These are phyloP conservation scores for Yarrowia hollandica DNA, from an alignment of 805 yeast genomes.

Conservation along the genomic window DNA sequence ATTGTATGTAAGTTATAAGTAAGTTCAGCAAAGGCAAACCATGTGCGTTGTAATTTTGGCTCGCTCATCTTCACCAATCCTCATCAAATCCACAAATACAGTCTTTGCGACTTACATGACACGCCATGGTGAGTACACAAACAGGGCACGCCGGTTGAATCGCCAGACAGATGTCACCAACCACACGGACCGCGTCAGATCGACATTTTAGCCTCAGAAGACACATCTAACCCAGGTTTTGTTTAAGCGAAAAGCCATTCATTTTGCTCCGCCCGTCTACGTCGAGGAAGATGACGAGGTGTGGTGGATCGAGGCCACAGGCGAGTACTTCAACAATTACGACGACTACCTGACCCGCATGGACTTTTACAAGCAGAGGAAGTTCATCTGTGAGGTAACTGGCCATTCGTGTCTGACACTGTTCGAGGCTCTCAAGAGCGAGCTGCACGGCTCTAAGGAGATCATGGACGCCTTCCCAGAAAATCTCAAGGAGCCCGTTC, in stretches of 20 bases:
- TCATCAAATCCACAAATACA: background rate
- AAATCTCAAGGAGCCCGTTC: constrained; percentile 87
- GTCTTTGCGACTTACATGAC: constrained; percentile 4
- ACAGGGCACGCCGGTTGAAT: background rate
- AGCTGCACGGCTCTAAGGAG: constrained; percentile 47
- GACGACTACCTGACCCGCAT: constrained; percentile 63
- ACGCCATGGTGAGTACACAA: constrained; percentile 23
- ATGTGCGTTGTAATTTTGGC: constrained; percentile 23
- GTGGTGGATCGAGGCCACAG: constrained; percentile 80
- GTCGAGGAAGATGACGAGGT: constrained; percentile 52
- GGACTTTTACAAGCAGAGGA: constrained; percentile 48
- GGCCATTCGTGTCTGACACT: constrained; percentile 90
- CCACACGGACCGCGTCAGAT: background rate
- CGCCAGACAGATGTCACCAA: background rate
- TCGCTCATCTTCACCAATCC: constrained; percentile 3
- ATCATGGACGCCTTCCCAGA: constrained; percentile 88
- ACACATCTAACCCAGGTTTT: constrained; percentile 38
- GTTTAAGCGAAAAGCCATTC: constrained; percentile 42
- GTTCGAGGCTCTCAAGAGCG: constrained; percentile 83
- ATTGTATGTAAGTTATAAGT: constrained; percentile 23
- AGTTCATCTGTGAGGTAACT: constrained; percentile 93
- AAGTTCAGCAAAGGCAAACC: constrained; percentile 24
- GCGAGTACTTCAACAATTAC: constrained; percentile 82
- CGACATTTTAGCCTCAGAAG: background rate
- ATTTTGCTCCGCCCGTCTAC: constrained; percentile 36